Conservation (phyloP, 805 yeast genomes). For the Middelhovenomyces tepae region DNA sequence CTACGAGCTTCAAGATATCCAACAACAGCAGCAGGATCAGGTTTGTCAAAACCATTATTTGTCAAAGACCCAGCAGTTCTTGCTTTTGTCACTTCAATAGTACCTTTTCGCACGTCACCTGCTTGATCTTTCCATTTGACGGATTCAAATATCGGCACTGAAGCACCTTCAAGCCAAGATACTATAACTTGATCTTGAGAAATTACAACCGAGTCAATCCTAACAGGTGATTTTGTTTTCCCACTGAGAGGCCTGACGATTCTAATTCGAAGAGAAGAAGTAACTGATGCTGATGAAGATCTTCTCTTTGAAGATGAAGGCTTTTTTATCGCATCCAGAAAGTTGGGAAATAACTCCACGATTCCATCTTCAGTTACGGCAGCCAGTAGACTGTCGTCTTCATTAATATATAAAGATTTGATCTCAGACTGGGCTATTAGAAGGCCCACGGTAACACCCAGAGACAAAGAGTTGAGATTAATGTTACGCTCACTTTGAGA, state of each 20-base stretch:
- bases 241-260: conserved; percentile 7
- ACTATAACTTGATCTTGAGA: conserved; percentile 9
- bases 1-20: conserved; percentile 28
- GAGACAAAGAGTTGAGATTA: conserved; percentile 52
- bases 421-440: conserved; percentile 66
- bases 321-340: conserved; percentile 25
- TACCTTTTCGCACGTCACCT: conserved; percentile 6
- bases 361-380: conserved; percentile 68
- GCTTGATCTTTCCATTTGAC: conserved; percentile 21
- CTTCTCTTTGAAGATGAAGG: conserved; percentile 11
- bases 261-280: conserved; percentile 11
- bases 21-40: conserved; percentile 38
- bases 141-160: conserved; percentile 25
- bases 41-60: conserved; percentile 16
- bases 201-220: conserved; percentile 10
- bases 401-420: conserved; percentile 26
- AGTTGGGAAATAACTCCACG: conserved; percentile 61
- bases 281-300: conserved; percentile 7
- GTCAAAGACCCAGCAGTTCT: conserved; percentile 17
- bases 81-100: conserved; percentile 7
- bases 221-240: conserved; percentile 7
- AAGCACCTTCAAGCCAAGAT: conserved; percentile 27
- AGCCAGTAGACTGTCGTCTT: conserved; percentile 29
- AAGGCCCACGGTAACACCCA: conserved; percentile 41
- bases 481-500: conserved; percentile 78